Evolutionary conservation across 2,329 filamentous ascomycete species (phyloP).

Genomic region (Alternaria alternata): DNA sequence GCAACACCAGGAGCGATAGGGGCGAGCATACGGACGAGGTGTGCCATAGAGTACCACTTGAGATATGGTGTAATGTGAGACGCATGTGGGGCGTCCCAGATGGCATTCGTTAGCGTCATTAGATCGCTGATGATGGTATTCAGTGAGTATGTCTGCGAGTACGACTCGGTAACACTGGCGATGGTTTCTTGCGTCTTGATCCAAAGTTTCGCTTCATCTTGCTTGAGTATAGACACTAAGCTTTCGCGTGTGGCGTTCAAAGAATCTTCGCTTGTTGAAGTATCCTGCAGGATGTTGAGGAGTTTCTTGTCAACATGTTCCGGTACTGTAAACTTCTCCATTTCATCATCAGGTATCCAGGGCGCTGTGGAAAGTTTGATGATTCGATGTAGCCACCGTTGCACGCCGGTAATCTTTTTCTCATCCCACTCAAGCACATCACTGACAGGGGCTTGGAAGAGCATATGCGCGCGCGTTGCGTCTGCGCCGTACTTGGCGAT

Average conservation of each 20-base stretch:
- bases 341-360: slow-evolving; percentile 33
- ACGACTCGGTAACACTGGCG: slow-evolving; percentile 70
- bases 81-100: slow-evolving; percentile 36
- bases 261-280: slow-evolving; percentile 15
- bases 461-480: slow-evolving; percentile 82
- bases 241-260: not conserved
- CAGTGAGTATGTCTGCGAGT: slow-evolving; percentile 75
- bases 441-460: slow-evolving; percentile 85
- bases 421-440: slow-evolving; percentile 91
- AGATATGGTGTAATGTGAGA: slow-evolving; percentile 55
- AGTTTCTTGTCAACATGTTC: slow-evolving; percentile 39
- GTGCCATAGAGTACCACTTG: slow-evolving; percentile 59
- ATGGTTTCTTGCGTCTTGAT: slow-evolving; percentile 73
- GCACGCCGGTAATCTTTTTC: slow-evolving; percentile 79
- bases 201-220: slow-evolving; percentile 62
- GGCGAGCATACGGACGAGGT: slow-evolving; percentile 75
- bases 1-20: slow-evolving; percentile 82
- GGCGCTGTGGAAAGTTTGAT: slow-evolving; percentile 59
- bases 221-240: slow-evolving; percentile 20
- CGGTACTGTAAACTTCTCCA: slow-evolving; percentile 28
- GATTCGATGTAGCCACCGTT: slow-evolving; percentile 78
- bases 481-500: slow-evolving; percentile 82
- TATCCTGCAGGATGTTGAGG: slow-evolving; percentile 22
- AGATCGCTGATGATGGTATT: slow-evolving; percentile 87
- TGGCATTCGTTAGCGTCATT: slow-evolving; percentile 78